A percentile compares a stretch with the other conserved stretches of the same genome.
Evolutionary conservation across 2,329 filamentous ascomycete species (phyloP).

Genomic region (Penicillium sp.): DNA sequence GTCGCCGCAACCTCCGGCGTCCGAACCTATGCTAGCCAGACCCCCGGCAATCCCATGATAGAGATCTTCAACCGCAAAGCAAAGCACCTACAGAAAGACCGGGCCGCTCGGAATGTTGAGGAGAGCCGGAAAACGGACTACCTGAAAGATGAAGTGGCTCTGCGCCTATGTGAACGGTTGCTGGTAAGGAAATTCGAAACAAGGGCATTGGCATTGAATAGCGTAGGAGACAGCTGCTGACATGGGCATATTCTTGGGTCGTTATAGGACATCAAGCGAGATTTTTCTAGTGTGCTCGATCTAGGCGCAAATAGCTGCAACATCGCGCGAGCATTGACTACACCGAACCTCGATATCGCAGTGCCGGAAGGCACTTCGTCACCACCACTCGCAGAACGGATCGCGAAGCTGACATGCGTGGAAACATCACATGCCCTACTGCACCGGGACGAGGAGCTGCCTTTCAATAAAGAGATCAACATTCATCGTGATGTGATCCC

Average conservation of each 20-base stretch:
- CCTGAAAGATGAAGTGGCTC: slow-evolving; percentile 88
- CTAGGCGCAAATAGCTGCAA: slow-evolving; percentile 96
- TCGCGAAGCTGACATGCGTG: slow-evolving; percentile 76
- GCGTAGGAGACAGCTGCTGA: slow-evolving; percentile 11
- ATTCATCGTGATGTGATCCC: slow-evolving; percentile 77
- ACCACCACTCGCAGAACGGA: slow-evolving; percentile 69
- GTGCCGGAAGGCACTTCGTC: slow-evolving; percentile 33
- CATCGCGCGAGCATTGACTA: slow-evolving; percentile 79
- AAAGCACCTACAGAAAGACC: slow-evolving; percentile 92
- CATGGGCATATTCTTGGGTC: slow-evolving; percentile 2
- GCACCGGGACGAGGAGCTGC: slow-evolving; percentile 71
- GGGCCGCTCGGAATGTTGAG: slow-evolving; percentile 73
- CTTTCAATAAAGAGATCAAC: slow-evolving; percentile 74
- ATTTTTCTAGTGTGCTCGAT: slow-evolving; percentile 84
- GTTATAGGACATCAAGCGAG: slow-evolving; percentile 80
- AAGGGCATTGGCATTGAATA: slow-evolving; percentile 8
- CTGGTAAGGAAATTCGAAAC: slow-evolving; percentile 61
- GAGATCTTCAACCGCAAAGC: slow-evolving; percentile 89
- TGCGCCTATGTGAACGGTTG: slow-evolving; percentile 81
- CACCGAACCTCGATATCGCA: slow-evolving; percentile 68
- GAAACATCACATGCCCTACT: slow-evolving; percentile 81
- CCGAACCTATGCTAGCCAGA: slow-evolving; percentile 76
- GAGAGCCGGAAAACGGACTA: slow-evolving; percentile 85
- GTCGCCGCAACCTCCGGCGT: slow-evolving; percentile 20
- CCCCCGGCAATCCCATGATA: slow-evolving; percentile 76